phyloP scores from a whole-genome alignment of 2,329 filamentous ascomycete genomes.

The Teratosphaeria gauchensis region DNA sequence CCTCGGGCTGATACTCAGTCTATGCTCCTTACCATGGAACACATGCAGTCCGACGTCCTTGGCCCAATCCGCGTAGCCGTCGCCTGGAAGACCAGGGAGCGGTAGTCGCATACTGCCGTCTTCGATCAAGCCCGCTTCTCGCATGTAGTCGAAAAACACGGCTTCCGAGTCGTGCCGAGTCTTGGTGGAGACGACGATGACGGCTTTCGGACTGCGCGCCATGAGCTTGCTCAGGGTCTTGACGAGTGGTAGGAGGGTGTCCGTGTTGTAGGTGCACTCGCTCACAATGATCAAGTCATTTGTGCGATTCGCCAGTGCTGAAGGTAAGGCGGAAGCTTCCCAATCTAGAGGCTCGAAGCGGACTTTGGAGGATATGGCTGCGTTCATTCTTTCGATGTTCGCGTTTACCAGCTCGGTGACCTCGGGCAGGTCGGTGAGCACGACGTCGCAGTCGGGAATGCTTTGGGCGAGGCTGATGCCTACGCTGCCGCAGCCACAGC shows the following conservation, averaged over 20 bases:
- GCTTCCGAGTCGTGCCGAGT: constrained; percentile 56
- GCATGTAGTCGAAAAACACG: constrained; percentile 55
- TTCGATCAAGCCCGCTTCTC: constrained; percentile 21
- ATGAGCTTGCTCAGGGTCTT: constrained; percentile 44
- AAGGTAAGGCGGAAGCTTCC: constrained; percentile 35
- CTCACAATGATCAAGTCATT: constrained; percentile 56
- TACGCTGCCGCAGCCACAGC: constrained; percentile 59
- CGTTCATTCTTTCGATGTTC: constrained; percentile 42
- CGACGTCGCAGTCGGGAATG: constrained; percentile 42
- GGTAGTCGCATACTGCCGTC: constrained; percentile 20
- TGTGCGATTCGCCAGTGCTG: constrained; percentile 34
- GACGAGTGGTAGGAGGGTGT: constrained; percentile 55
- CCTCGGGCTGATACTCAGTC: constrained; percentile 21
- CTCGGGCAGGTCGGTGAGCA: constrained; percentile 58
- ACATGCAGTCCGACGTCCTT: constrained; percentile 26
- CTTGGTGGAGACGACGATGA: constrained; percentile 56
- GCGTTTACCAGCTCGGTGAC: constrained; percentile 49
- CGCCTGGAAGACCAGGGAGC: constrained; percentile 24
- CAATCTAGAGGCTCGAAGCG: constrained; percentile 52
- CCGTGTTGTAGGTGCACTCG: constrained; percentile 65
- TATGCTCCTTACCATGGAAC: constrained; percentile 23
- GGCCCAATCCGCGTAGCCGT: constrained; percentile 27
- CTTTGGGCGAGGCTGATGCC: constrained; percentile 52
- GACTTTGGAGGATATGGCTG: constrained; percentile 34
- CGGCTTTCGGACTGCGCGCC: constrained; percentile 37